Conservation (phyloP, 2,329 filamentous ascomycete genomes). For the Ramularia collo-cygni region DNA sequence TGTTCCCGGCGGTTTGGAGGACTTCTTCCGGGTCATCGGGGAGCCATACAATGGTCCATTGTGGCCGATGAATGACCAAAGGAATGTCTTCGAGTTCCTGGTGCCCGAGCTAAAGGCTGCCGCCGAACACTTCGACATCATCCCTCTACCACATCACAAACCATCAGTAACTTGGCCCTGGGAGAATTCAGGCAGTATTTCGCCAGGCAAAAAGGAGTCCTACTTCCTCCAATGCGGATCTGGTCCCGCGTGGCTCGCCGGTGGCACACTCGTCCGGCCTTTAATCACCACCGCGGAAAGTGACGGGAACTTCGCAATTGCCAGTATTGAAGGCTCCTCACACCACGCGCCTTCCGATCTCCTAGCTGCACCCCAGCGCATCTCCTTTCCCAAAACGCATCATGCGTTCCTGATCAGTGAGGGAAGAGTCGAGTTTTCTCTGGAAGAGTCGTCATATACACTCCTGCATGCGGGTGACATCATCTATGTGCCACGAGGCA, state of each 20-base stretch:
- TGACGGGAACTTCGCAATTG: conserved; percentile 46
- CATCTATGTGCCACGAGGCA: conserved; percentile 42
- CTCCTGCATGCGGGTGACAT: conserved; percentile 44
- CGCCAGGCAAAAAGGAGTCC: conserved; percentile 35
- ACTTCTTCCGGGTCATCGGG: conserved; percentile 54
- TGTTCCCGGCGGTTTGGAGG: conserved; percentile 53
- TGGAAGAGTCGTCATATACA: conserved; percentile 32
- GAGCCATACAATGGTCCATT: conserved; percentile 44
- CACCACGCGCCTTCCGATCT: conserved; percentile 31
- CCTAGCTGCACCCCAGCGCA: conserved; percentile 25
- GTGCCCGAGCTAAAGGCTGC: conserved; percentile 52
- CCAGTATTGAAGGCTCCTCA: conserved; percentile 44
- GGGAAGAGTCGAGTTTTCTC: conserved; percentile 38
- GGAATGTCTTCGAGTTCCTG: conserved; percentile 44
- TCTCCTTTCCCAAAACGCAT: conserved; percentile 44
- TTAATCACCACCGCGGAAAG: conserved; percentile 45
- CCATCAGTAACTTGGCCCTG: conserved; percentile 41
- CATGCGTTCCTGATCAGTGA: conserved; percentile 48
- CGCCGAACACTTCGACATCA: conserved; percentile 50
- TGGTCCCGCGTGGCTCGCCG: conserved; percentile 42
- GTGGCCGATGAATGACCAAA: conserved; percentile 47
- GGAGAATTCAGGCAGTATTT: conserved; percentile 34
- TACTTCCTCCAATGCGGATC: conserved; percentile 49
- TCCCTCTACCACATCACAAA: conserved; percentile 45
- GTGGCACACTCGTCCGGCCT: conserved; percentile 42